Conservation (phyloP, 441 rosid species). For the Brassica balearica region DNA sequence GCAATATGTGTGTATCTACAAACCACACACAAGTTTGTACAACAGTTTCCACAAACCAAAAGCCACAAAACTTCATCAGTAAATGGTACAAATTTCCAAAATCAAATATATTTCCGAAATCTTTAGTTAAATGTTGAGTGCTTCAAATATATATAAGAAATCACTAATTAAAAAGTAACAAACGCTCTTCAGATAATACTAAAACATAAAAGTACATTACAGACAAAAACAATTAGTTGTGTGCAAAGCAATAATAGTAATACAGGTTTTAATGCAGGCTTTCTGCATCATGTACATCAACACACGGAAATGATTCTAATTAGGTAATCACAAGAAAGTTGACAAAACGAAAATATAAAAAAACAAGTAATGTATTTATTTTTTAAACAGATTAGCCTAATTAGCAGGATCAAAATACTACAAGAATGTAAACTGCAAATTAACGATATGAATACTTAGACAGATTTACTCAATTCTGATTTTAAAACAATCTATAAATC, state of each 20-base stretch:
- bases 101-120: too few species aligned
- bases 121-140: not conserved
- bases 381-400: not conserved
- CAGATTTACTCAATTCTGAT: constrained; percentile 6
- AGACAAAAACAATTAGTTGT: not conserved
- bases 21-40: constrained; percentile 25
- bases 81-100: not conserved
- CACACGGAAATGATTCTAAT: not conserved
- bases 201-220: not conserved
- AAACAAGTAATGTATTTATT: not conserved
- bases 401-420: not conserved
- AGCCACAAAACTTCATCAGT: constrained; percentile 26
- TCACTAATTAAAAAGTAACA: not conserved
- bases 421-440: not conserved
- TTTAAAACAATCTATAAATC: not conserved
- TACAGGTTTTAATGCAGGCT: constrained; percentile 29
- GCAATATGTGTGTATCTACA: not conserved
- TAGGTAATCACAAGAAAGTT: constrained; percentile 14
- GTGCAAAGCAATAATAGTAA: not conserved
- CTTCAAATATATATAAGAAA: not conserved
- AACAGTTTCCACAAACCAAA: constrained; percentile 35
- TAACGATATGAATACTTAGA: not conserved
- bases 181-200: not conserved
- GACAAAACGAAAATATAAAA: not conserved
- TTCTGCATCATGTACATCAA: constrained; percentile 15